Evolutionary conservation across 75 land plant species (phyloP), one percentile per base, ranked within the genome.

Genomic region (Picea sitchensis): DNA sequence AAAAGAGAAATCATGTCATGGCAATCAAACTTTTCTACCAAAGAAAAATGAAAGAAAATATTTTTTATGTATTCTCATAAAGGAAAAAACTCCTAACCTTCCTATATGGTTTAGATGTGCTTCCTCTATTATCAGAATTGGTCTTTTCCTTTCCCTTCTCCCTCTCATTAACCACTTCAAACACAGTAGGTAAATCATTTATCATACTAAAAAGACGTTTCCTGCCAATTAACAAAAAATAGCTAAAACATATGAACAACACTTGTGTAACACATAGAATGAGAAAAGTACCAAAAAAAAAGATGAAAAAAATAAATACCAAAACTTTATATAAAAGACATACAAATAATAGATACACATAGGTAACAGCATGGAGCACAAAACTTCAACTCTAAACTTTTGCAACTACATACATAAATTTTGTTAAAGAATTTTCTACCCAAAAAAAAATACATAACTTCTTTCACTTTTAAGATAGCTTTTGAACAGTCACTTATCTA

Each of bases 111-210:
- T 83, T 91, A 38, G 90, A 82, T 83, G 87, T 92, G 73, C 84
- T 92, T 81, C 87, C 88, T 9, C 90, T 90, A 79, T 23, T 73
- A 73, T 89, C 95, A 31, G 82, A 84, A 73, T 73, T 82, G 14
- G 88, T 81, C 81, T 89, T 92, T 54, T 93, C 97, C 79, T 89
- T 94, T 21, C 78, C 76, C 76, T 84, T 91, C 82, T 87, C 87
- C 84, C 87, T 91, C 34, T 90, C 93, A 30, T 91, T 79, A 41
- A 94, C 93, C 54, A 92, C 90, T 59, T 93, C 98, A 84, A 89
- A 92, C 30, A 95, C 93, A 56, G 93, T 95, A 44, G 95, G 95
- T n/a, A 88, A 89, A 84, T 95, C 98, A 88, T 95, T 95, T 60
- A 95, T 93, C 93, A 95, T 81, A 65, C 84, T 87, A 73, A 95